Evolutionary conservation across 2,329 filamentous ascomycete species (phyloP).

Genomic region (Paraphaeosphaeria minitans): DNA sequence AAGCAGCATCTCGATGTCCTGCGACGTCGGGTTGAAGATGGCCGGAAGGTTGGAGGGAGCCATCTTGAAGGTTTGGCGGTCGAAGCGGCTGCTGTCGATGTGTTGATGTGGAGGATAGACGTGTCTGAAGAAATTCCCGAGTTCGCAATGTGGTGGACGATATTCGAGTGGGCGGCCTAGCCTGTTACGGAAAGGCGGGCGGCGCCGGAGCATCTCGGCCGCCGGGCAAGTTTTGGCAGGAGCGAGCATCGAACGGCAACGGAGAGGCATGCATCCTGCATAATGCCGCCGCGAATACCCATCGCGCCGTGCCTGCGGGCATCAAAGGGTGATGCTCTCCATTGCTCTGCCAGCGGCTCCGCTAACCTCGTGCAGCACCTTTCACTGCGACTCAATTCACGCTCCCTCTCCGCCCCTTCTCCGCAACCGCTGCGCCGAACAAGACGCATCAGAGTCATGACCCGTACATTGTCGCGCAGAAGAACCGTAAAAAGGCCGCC

Average conservation of each 20-base stretch:
- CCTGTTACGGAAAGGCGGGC: slow-evolving; percentile 11
- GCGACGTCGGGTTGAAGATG: slow-evolving; percentile 93
- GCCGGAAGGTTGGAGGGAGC: slow-evolving; percentile 92
- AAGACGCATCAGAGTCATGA: slow-evolving; percentile 73
- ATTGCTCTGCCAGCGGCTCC: neutral
- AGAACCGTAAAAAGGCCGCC: slow-evolving; percentile 80
- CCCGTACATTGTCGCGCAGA: slow-evolving; percentile 81
- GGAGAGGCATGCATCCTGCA: slow-evolving; percentile 10
- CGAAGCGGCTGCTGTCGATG: slow-evolving; percentile 30
- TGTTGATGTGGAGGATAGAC: slow-evolving; percentile 21
- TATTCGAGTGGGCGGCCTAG: slow-evolving; percentile 10
- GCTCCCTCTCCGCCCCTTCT: slow-evolving; percentile 61
- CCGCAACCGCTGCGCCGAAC: slow-evolving; percentile 67
- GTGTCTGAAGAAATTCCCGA: slow-evolving; percentile 20
- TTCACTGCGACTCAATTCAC: slow-evolving; percentile 48
- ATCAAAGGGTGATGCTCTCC: slow-evolving; percentile 36
- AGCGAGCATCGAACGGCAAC: neutral
- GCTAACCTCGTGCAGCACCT: slow-evolving; percentile 19
- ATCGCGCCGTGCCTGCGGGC: slow-evolving; percentile 51
- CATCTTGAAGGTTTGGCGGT: slow-evolving; percentile 68
- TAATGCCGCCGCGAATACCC: slow-evolving; percentile 57
- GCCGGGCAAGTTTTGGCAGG: slow-evolving; percentile 25
- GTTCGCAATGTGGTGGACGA: slow-evolving; percentile 27
- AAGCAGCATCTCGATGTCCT: slow-evolving; percentile 99
- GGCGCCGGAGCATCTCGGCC: slow-evolving; percentile 17